Base-by-base conservation (phyloP, 768 basidiomycete genomes). In the Cubamyces sp. region DNA sequence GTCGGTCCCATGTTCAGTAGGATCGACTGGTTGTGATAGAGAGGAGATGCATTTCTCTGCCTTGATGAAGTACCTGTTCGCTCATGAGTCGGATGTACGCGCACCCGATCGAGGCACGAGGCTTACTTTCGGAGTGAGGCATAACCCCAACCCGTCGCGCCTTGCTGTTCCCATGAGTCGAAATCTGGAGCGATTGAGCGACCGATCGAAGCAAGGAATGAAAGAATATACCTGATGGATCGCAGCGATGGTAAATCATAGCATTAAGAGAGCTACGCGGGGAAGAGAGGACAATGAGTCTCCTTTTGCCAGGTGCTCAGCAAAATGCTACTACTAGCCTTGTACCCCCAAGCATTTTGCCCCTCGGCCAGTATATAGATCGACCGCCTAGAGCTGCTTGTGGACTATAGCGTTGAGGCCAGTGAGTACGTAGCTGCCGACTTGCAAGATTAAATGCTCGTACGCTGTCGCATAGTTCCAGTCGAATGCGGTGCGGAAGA, bases 401-500 rank as follows among this genome's bases (percentile, higher is more conserved):
- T 3, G 68, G 68, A 12, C 69, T 72, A 41, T 5, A n/a, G 40
- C 9, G 9, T 34, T 34, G 9, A 11, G 11, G 34, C 1, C 4
- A 1, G 9, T 34, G 34, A 34, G 9, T 34, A 34, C 9, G 34
- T n/a, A 51, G 16, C 5, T 42, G 7, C 16, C n/a, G 26, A 40
- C 23, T 4, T 1, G 26, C 3, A 12, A 15, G 5, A 11, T 16
- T 3, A 1, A 3, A 21, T 19, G 5, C n/a, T 14, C 61, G 14
- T 26, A 70, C 66, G 30, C 62, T 7, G 65, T 66, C 14, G 62
- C n/a, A 28, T 60, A 64, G 6, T 48, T 51, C 66, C 66, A 87
- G 34, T 84, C 81, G 68, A 82, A 77, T 47, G 77, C 77, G 1
- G 77, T 74, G 46, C 75, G 70, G 57, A 84, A 82, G 7, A 89